Conservation (phyloP, 75 land plant genomes). For the Cupressus sempervirens region DNA sequence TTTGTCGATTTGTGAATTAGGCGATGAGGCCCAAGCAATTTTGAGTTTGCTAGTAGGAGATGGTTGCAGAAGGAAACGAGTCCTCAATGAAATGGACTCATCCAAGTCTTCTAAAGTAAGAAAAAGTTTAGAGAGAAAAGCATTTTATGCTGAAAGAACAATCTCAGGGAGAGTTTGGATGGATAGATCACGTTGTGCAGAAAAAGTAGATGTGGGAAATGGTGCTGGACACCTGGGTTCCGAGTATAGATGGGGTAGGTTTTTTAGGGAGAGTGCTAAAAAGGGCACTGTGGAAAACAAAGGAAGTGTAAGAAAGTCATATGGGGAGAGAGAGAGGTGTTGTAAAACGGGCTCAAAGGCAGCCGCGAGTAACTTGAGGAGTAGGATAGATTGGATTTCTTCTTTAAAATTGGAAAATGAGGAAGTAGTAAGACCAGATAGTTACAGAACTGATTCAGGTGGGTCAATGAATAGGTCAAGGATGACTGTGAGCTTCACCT, state of each 20-base stretch:
- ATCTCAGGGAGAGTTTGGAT: not conserved
- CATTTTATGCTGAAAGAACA: not conserved
- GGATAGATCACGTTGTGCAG: not conserved
- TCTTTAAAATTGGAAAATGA: conserved; percentile 5
- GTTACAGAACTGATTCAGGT: not conserved
- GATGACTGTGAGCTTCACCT: not conserved
- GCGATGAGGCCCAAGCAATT: conserved; percentile 24
- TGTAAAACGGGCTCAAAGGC: not conserved
- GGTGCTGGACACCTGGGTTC: not conserved
- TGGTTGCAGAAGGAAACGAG: conserved; percentile 6
- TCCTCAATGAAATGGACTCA: not conserved
- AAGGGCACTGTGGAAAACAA: conserved; percentile 5
- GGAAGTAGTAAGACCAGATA: not conserved
- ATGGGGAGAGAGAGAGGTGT: conserved; percentile 5
- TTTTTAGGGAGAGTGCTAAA: not conserved
- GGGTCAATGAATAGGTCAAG: not conserved
- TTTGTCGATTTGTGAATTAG: too few species aligned
- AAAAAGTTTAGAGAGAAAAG: not conserved
- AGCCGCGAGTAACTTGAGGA: not conserved
- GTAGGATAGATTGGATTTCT: conserved; percentile 18
- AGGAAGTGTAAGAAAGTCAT: not conserved
- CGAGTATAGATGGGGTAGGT: not conserved
- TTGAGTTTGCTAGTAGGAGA: conserved; percentile 34
- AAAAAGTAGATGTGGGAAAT: not conserved
- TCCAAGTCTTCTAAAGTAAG: not conserved